phyloP scores from a whole-genome alignment of 495 filamentous ascomycete species.

The Neurospora sp. region DNA sequence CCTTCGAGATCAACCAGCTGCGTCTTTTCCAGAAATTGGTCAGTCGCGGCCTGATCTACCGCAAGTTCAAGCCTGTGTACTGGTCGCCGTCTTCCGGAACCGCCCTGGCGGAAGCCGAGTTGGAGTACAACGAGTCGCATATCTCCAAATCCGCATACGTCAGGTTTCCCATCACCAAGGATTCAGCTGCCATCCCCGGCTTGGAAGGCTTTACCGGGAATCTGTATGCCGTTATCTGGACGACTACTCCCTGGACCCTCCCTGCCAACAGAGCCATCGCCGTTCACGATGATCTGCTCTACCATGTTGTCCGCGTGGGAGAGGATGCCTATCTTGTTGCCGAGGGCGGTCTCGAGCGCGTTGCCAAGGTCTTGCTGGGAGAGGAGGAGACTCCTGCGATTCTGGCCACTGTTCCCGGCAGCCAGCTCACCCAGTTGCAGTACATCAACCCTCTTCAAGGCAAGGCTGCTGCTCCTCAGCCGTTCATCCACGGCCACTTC shows the following conservation, averaged over 20 bases:
- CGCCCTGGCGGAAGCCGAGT: constrained; percentile 87
- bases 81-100: constrained; percentile 90
- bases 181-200: constrained; percentile 34
- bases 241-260: constrained; percentile 95
- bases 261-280: constrained; percentile 89
- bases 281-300: constrained; percentile 60
- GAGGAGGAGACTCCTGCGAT: constrained; percentile 33
- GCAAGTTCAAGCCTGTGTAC: constrained; percentile 86
- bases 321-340: constrained; percentile 49
- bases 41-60: constrained; percentile 73
- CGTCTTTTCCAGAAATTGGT: constrained; percentile 79
- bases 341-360: constrained; percentile 49
- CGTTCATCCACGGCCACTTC: constrained; percentile 72
- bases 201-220: constrained; percentile 22
- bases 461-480: constrained; percentile 42
- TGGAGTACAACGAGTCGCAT: constrained; percentile 88
- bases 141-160: constrained; percentile 72
- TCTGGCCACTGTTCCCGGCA: constrained; percentile 50
- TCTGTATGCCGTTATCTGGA: constrained; percentile 82
- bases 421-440: constrained; percentile 49
- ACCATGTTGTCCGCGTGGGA: constrained; percentile 53
- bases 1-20: constrained; percentile 80
- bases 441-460: constrained; percentile 61
- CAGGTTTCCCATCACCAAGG: constrained; percentile 56
- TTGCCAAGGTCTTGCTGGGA: constrained; percentile 16